Evolutionary conservation across 352 stramenopile genomes (phyloP).

Genomic region (Globisporangium camurandrum): DNA sequence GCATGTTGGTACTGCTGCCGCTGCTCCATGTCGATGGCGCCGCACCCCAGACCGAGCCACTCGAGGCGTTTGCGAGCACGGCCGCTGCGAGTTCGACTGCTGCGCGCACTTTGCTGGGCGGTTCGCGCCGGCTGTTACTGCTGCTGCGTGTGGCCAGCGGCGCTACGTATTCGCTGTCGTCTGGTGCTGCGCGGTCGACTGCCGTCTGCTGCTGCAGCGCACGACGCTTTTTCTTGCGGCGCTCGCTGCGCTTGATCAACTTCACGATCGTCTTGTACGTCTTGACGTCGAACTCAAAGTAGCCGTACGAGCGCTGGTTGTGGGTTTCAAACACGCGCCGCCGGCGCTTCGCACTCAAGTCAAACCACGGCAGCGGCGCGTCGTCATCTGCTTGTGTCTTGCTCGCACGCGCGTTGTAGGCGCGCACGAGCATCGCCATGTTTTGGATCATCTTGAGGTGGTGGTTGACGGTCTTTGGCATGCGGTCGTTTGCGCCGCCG

Average conservation of each 20-base stretch:
- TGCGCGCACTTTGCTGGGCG: not conserved
- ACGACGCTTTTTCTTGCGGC: not conserved
- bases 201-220: not conserved
- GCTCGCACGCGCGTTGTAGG: not conserved
- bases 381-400: not conserved
- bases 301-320: not conserved
- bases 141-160: no score
- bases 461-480: not conserved
- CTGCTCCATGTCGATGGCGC: not conserved
- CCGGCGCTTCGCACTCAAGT: not conserved
- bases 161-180: no score
- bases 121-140: no score
- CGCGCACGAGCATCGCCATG: not conserved
- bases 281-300: not conserved
- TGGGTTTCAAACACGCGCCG: not conserved
- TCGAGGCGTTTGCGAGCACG: not conserved
- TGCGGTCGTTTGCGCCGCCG: not conserved
- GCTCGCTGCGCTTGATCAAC: not conserved
- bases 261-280: not conserved
- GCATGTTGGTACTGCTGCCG: no score
- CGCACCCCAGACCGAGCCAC: not conserved
- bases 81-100: not conserved
- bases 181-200: no score
- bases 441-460: slow-evolving; percentile 1
- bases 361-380: not conserved